Evolutionary conservation across 2,329 filamentous ascomycete genomes (phyloP).

Genomic region (Chaetomium globosum): DNA sequence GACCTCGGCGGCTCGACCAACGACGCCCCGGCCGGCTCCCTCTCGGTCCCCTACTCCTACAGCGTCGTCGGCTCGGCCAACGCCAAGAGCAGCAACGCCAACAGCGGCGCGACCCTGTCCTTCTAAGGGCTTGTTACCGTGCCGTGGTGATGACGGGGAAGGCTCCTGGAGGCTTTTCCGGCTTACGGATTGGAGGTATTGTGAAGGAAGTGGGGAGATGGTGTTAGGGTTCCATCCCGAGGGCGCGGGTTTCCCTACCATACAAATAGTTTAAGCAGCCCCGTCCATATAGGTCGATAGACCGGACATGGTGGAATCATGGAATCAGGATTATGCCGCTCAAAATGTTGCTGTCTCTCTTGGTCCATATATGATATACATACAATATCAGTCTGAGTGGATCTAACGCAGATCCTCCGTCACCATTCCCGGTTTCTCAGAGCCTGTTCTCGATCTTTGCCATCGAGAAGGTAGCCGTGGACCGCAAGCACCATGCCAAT

Average conservation of each 20-base stretch:
- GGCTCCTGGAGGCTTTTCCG: background rate
- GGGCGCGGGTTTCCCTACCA: background rate
- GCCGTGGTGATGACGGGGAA: background rate
- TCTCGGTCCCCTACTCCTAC: slow-evolving; percentile 9
- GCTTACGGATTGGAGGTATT: background rate
- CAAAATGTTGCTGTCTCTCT: background rate
- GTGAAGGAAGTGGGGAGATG: background rate
- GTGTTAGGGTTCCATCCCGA: background rate
- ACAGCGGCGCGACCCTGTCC: background rate
- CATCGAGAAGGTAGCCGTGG: too few relatives aligned
- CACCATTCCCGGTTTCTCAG: too few relatives aligned
- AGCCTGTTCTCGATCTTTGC: too few relatives aligned
- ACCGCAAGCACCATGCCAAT: too few relatives aligned
- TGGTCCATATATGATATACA: background rate
- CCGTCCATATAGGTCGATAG: background rate
- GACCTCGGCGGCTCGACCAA: slow-evolving; percentile 21
- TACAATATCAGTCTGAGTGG: background rate
- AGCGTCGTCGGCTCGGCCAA: slow-evolving; percentile 16
- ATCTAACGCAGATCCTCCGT: too few relatives aligned
- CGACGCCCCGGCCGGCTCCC: slow-evolving; percentile 8
- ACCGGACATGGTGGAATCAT: background rate
- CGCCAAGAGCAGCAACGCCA: slow-evolving; percentile 3
- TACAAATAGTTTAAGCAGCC: background rate
- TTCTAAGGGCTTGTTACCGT: slow-evolving; percentile 1
- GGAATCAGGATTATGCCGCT: background rate